Percentiles rank a stretch among this genome's conserved stretches.
phyloP scores from a whole-genome alignment of 192 early-diverging fungal genomes.

The Coemansia sp. region DNA sequence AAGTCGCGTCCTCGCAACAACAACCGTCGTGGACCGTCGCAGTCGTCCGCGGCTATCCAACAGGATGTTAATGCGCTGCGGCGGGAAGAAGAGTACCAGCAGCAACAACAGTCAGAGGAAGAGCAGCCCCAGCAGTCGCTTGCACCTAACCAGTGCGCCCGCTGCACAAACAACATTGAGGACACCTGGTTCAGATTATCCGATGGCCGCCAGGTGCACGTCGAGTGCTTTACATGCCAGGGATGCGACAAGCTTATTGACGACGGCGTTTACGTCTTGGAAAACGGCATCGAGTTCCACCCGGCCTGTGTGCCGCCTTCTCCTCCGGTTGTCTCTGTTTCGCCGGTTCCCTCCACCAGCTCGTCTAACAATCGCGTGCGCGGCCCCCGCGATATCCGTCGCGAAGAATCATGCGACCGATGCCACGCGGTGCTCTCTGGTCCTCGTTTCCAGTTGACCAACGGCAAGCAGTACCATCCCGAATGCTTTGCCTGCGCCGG shows the following conservation, averaged over 20 bases:
- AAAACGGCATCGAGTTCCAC: slow-evolving; percentile 45
- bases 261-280: slow-evolving; percentile 56
- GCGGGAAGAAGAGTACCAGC: neutral
- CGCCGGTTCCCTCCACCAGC: slow-evolving; percentile 32
- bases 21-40: slow-evolving; percentile 31
- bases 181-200: slow-evolving; percentile 57
- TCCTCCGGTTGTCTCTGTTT: slow-evolving; percentile 53
- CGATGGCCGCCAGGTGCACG: slow-evolving; percentile 56
- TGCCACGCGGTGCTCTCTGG: slow-evolving; percentile 40
- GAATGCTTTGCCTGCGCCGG: slow-evolving; percentile 57
- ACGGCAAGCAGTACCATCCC: slow-evolving; percentile 58
- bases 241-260: slow-evolving; percentile 51
- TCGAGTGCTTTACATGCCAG: slow-evolving; percentile 56
- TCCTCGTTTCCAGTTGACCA: slow-evolving; percentile 57
- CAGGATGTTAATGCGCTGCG: neutral
- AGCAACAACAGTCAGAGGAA: slow-evolving; percentile 2
- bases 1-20: slow-evolving; percentile 52
- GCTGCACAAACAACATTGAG: slow-evolving; percentile 35
- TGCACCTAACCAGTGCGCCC: slow-evolving; percentile 45
- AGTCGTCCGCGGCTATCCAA: slow-evolving; percentile 5
- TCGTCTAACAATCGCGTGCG: slow-evolving; percentile 20
- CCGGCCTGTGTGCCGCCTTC: slow-evolving; percentile 51
- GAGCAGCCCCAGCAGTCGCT: slow-evolving; percentile 3
- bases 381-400: slow-evolving; percentile 32
- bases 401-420: slow-evolving; percentile 46